phyloP scores from a whole-genome alignment of 2,329 filamentous ascomycete genomes.

The Plenodomus tracheiphilus region DNA sequence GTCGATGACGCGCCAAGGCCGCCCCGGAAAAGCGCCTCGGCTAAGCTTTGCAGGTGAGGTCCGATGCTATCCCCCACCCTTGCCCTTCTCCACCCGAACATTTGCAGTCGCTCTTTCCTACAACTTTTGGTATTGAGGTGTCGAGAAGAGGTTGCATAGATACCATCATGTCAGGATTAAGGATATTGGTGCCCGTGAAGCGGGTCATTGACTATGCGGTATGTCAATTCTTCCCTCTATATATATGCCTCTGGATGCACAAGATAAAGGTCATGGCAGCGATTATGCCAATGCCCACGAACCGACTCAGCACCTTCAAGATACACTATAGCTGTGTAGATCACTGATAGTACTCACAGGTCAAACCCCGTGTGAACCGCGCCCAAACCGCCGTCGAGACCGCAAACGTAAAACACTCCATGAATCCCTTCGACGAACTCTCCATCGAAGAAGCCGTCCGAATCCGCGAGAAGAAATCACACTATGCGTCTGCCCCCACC shows the following conservation, averaged over 20 bases:
- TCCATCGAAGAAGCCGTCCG: constrained; percentile 95
- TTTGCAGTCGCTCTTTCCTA: not conserved
- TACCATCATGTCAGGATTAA: constrained; percentile 50
- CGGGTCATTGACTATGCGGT: constrained; percentile 63
- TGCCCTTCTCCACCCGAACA: constrained; percentile 7
- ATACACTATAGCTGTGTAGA: too few relatives aligned
- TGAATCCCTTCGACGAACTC: constrained; percentile 99
- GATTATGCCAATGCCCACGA: too few relatives aligned
- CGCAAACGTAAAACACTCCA: constrained; percentile 90
- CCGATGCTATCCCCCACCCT: constrained; percentile 16
- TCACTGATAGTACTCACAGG: constrained; percentile 44
- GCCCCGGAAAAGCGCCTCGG: constrained; percentile 7
- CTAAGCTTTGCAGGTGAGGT: constrained; percentile 9
- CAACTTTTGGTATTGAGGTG: not conserved
- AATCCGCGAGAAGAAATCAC: constrained; percentile 76
- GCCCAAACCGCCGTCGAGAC: constrained; percentile 86
- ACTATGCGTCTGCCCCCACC: constrained; percentile 39
- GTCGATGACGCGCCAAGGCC: constrained; percentile 7
- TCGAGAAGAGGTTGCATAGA: not conserved
- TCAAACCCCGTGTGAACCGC: constrained; percentile 73
- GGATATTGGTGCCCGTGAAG: constrained; percentile 61
- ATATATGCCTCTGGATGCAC: not conserved
- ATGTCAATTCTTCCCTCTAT: constrained; percentile 24
- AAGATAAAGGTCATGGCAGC: not conserved
- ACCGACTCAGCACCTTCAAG: too few relatives aligned